These are phyloP conservation scores for Pezicula radicicola DNA, from an alignment of 2,329 filamentous ascomycete species.

Conservation along the genomic window DNA sequence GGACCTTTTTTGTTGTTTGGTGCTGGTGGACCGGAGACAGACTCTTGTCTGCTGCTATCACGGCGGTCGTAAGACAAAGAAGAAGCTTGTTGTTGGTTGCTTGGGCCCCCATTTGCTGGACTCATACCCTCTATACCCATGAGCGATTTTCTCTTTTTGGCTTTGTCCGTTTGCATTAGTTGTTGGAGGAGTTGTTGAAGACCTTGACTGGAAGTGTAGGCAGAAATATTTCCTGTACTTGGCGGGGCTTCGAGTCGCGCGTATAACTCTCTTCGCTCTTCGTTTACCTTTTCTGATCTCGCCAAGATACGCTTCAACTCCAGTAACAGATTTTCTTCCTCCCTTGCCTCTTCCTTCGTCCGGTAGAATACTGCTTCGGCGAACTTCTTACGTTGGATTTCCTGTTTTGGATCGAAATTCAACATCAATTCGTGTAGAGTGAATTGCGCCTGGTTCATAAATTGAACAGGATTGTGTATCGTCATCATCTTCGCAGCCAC, in stretches of 20 bases:
- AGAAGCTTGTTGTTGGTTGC: slow-evolving; percentile 31
- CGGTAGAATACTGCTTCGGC: slow-evolving; percentile 76
- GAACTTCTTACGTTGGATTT: slow-evolving; percentile 79
- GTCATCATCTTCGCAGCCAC: slow-evolving; percentile 82
- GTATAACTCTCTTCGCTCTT: slow-evolving; percentile 85
- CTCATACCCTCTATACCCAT: slow-evolving; percentile 58
- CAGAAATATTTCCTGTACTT: slow-evolving; percentile 65
- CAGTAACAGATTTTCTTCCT: slow-evolving; percentile 84
- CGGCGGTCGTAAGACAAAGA: slow-evolving; percentile 29
- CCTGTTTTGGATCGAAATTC: slow-evolving; percentile 79
- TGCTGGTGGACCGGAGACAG: slow-evolving; percentile 26
- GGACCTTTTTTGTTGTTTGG: slow-evolving; percentile 31
- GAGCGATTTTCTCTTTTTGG: slow-evolving; percentile 79
- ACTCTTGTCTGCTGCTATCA: slow-evolving; percentile 30
- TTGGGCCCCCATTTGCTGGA: slow-evolving; percentile 30
- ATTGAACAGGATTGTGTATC: slow-evolving; percentile 73
- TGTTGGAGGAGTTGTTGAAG: slow-evolving; percentile 78
- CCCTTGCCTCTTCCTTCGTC: slow-evolving; percentile 81
- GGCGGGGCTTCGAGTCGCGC: slow-evolving; percentile 79
- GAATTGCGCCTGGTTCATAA: slow-evolving; percentile 86
- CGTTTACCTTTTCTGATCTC: slow-evolving; percentile 80
- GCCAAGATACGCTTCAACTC: slow-evolving; percentile 91
- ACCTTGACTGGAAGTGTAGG: slow-evolving; percentile 79
- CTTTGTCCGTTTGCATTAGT: slow-evolving; percentile 79
- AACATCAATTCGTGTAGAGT: slow-evolving; percentile 79